phyloP scores from a whole-genome alignment of 176 grass and related monocot genomes.

The Triticum dicoccoides region DNA sequence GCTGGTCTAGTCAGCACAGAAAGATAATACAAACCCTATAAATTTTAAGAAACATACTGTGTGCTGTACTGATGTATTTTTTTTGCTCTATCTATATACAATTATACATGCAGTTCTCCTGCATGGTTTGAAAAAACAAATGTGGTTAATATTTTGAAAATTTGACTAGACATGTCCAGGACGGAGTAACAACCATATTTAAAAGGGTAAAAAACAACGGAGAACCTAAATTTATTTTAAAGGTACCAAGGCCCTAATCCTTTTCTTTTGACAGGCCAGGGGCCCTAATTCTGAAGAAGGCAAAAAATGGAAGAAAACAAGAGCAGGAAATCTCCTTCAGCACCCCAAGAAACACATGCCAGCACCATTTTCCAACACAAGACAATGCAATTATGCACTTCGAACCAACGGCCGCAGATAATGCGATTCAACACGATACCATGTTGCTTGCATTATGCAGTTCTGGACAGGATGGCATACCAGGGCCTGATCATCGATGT shows the following conservation, averaged over 20 bases:
- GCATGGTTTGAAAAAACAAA: too few species aligned
- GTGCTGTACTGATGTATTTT: not conserved
- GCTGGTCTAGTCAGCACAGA: not conserved
- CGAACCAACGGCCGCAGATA: not conserved
- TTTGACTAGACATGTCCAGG: not conserved
- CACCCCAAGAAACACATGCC: not conserved
- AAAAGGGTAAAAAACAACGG: too few species aligned
- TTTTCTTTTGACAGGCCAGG: too few species aligned
- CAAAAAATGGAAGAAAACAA: not conserved
- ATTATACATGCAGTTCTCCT: too few species aligned
- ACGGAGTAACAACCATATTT: too few species aligned
- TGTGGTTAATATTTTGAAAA: not conserved
- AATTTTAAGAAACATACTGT: not conserved
- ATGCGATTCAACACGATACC: not conserved
- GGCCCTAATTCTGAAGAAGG: too few species aligned
- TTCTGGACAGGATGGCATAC: not conserved
- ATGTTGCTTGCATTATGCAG: not conserved
- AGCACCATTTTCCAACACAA: not conserved
- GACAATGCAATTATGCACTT: not conserved
- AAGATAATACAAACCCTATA: not conserved
- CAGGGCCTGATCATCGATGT: constrained; percentile 8
- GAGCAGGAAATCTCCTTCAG: not conserved
- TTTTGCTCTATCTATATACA: too few species aligned
- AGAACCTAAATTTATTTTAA: too few species aligned
- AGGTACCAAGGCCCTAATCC: too few species aligned